Evolutionary conservation across 2,329 filamentous ascomycete species (phyloP).

Genomic region (Arthrinium puccinioides): DNA sequence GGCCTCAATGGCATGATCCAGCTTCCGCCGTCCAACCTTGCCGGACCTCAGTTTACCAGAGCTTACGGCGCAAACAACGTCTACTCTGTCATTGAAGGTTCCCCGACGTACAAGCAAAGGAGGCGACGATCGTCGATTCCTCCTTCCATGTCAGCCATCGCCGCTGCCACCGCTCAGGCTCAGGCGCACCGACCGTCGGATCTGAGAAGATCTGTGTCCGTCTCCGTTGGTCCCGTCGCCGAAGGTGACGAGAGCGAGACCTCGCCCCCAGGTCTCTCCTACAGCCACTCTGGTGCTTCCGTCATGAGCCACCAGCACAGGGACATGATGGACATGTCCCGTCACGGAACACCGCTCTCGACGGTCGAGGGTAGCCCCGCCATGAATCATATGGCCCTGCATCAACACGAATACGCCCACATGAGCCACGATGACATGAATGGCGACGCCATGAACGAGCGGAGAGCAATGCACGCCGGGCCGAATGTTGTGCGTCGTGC

Average conservation of each 20-base stretch:
- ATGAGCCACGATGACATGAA: conserved; percentile 56
- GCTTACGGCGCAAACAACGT: conserved; percentile 70
- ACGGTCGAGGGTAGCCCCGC: conserved; percentile 77
- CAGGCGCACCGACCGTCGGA: conserved; percentile 76
- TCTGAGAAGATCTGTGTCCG: conserved; percentile 82
- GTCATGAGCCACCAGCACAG: conserved; percentile 60
- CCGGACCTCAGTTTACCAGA: conserved; percentile 71
- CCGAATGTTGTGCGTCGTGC: conserved; percentile 75
- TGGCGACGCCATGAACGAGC: too few species aligned
- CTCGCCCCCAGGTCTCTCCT: conserved; percentile 70
- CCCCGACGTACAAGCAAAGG: conserved; percentile 97
- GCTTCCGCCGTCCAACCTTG: conserved; percentile 77
- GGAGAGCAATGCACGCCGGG: conserved; percentile 63
- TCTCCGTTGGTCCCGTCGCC: conserved; percentile 72
- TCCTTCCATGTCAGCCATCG: conserved; percentile 62
- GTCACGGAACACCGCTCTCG: conserved; percentile 84
- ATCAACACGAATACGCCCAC: conserved; percentile 62
- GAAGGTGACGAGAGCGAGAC: conserved; percentile 77
- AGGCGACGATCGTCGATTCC: conserved; percentile 90
- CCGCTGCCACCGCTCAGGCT: conserved; percentile 53
- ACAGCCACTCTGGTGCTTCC: conserved; percentile 61
- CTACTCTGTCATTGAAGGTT: conserved; percentile 95
- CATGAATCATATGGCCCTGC: conserved; percentile 61
- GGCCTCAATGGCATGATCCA: conserved; percentile 86
- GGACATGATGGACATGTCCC: conserved; percentile 75